A percentile compares a stretch with the other conserved stretches of the same genome.
Evolutionary conservation across 2,329 filamentous ascomycete species (phyloP).

Genomic region (Setomelanomma holmii): DNA sequence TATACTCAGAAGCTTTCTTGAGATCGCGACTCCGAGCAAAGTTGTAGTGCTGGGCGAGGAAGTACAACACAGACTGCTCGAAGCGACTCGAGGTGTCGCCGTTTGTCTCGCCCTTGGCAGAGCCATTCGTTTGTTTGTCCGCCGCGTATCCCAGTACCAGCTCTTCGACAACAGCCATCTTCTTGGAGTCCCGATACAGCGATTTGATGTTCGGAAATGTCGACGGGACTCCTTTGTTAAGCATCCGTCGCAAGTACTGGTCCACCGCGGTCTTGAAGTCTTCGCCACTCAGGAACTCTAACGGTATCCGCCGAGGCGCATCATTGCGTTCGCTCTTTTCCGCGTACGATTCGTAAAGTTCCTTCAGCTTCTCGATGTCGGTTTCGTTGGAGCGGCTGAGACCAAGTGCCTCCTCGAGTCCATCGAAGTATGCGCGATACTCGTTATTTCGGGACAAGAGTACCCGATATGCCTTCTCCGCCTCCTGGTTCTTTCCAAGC

Average conservation of each 20-base stretch:
- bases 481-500: slow-evolving; percentile 79
- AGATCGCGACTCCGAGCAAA: slow-evolving; percentile 88
- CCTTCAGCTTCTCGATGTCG: slow-evolving; percentile 73
- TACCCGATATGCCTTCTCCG: slow-evolving; percentile 78
- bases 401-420: slow-evolving; percentile 72
- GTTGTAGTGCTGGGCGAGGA: slow-evolving; percentile 96
- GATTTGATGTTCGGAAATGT: slow-evolving; percentile 97
- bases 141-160: slow-evolving; percentile 81
- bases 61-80: slow-evolving; percentile 83
- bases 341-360: slow-evolving; percentile 82
- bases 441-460: slow-evolving; percentile 89
- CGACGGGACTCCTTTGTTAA: slow-evolving; percentile 92
- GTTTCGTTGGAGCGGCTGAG: slow-evolving; percentile 67
- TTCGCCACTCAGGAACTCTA: slow-evolving; percentile 85
- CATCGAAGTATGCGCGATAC: slow-evolving; percentile 84
- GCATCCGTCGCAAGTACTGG: slow-evolving; percentile 80
- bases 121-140: slow-evolving; percentile 61
- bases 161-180: slow-evolving; percentile 77
- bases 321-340: slow-evolving; percentile 83
- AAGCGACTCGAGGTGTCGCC: slow-evolving; percentile 66
- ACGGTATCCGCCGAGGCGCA: slow-evolving; percentile 81
- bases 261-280: slow-evolving; percentile 81
- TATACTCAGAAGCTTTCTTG: slow-evolving; percentile 78
- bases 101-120: slow-evolving; percentile 56
- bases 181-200: slow-evolving; percentile 78